Conservation (phyloP, 2,329 filamentous ascomycete genomes). For the Xylariaceae sp. region DNA sequence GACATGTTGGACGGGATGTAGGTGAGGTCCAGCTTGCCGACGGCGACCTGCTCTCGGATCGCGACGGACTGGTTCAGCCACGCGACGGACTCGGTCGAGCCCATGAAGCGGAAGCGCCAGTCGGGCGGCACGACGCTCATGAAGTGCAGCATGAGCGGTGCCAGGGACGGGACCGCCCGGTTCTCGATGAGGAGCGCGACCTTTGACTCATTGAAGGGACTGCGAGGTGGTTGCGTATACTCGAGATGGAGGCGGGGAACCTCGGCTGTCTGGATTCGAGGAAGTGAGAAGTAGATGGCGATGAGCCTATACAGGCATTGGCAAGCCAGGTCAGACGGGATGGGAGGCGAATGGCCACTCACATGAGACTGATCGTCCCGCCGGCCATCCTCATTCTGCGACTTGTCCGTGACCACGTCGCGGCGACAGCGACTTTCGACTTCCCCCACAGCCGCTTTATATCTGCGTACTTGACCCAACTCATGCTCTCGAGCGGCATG, state of each 20-base stretch:
- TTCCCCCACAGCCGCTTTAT: not conserved
- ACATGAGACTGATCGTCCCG: not conserved
- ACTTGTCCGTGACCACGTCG: not conserved
- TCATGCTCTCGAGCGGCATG: too few species aligned
- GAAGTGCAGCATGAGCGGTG: conserved; percentile 48
- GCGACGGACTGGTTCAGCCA: conserved; percentile 41
- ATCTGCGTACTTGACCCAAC: not conserved
- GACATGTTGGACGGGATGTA: conserved; percentile 44
- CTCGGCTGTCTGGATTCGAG: conserved; percentile 32
- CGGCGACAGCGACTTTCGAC: not conserved
- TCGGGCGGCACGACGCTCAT: conserved; percentile 48
- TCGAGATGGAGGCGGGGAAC: conserved; percentile 4
- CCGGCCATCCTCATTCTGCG: not conserved
- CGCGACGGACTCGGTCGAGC: conserved; percentile 42
- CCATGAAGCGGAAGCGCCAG: conserved; percentile 52
- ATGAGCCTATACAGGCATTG: not conserved
- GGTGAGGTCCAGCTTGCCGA: conserved; percentile 48
- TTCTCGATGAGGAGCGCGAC: conserved; percentile 50
- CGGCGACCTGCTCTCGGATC: conserved; percentile 43
- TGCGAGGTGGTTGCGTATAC: conserved; percentile 21
- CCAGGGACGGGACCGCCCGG: conserved; percentile 42
- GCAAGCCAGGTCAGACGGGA: not conserved
- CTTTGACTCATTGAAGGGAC: conserved; percentile 43
- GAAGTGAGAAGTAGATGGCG: conserved; percentile 4
- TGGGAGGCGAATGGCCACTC: not conserved